Evolutionary conservation across 164 flowering plant species (phyloP), one percentile per base, ranked within the genome.

Genomic region (Piper betle): DNA sequence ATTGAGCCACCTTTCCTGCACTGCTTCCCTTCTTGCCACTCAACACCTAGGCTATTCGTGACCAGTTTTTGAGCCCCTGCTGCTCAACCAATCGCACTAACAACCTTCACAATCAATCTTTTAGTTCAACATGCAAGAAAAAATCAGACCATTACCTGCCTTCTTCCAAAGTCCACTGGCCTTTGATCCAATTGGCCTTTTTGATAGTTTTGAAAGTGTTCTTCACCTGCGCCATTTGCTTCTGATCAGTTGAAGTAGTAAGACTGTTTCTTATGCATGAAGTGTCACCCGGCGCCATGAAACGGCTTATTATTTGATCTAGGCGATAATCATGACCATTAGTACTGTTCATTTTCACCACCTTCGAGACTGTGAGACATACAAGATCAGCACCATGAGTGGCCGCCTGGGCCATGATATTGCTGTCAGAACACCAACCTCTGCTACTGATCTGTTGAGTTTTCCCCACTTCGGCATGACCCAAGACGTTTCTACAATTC

Each of bases 1-100:
- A 66, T 92, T 92, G 57, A 84, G 88, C 96, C 96, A 92, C 74
- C 98, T 74, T 70, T 92, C 98, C 98, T 74, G 61, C 98, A 93
- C 65, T 93, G 98, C 60, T 93, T 93, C 12, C 98, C 96, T 2
- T 86, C 57, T 96, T 72, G 39, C 94, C 94, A 2, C 19, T 73
- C 72, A 93, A 64, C 60, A 74, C 75, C 67, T 79, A 74, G 13
- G 96, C 87, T 25, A 93, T 84, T 53, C 74, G 77, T n/a, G 98
- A 82, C 98, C 98, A 93, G 78, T 89, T 87, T 41, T 79, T 74
- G 43, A 61, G 77, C 25, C 96, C 98, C 72, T 72, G 67, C 69
- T 81, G 74, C 61, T 78, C 76, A 77, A 93, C 96, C 85, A 91
- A 71, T 59, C 18, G 73, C 7, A 69, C 62, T 64, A 91, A 37